Base-by-base conservation (phyloP, 164 flowering plant species). In the Vitis labrusca region DNA sequence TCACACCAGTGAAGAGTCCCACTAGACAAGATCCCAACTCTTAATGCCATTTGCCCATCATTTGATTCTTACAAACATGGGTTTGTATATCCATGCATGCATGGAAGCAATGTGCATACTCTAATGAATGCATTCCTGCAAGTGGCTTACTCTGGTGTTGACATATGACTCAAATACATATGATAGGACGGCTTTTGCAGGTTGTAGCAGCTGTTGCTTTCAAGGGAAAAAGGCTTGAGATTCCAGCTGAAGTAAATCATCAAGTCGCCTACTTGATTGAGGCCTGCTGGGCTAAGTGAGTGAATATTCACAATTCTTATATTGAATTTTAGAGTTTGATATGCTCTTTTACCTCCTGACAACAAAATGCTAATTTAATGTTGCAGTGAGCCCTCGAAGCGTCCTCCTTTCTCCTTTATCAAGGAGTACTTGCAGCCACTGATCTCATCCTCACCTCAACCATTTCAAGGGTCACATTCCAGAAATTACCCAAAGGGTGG, bases 171-270 rank as follows among this genome's bases (percentile, higher is more conserved):
- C 44, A 37, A 37, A 37, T 37, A 6, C 44, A 37, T 37, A 37
- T 37, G 44, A 13, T 19, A 56, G 59, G 29, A 7, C 17, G 3
- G 10, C 9, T n/a, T 56, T 72, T 79, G 61, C 76, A 93, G 98
- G 98, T 93, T 71, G 93, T 93, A 11, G 97, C 93, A 71, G 94
- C 94, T 71, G 96, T 93, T 76, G 98, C 91, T 57, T 90, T 91
- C 71, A 85, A 82, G 79, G 75, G 85, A 12, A 91, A 79, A 74
- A 83, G 97, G 80, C 96, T 88, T 70, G 96, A 93, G 71, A 93
- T 93, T 70, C 96, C 98, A 37, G 80, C 73, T 8, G 81, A 85
- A 78, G 65, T 86, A 13, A 87, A 89, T 80, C 93, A 87, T 63
- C 86, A 86, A 65, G 84, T 93, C 47, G 91, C 93, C 17, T 63